Percentiles rank a stretch among this genome's conserved stretches.
Evolutionary conservation across 2,329 filamentous ascomycete species (phyloP).

Genomic region (Pyrenophora graminea): DNA sequence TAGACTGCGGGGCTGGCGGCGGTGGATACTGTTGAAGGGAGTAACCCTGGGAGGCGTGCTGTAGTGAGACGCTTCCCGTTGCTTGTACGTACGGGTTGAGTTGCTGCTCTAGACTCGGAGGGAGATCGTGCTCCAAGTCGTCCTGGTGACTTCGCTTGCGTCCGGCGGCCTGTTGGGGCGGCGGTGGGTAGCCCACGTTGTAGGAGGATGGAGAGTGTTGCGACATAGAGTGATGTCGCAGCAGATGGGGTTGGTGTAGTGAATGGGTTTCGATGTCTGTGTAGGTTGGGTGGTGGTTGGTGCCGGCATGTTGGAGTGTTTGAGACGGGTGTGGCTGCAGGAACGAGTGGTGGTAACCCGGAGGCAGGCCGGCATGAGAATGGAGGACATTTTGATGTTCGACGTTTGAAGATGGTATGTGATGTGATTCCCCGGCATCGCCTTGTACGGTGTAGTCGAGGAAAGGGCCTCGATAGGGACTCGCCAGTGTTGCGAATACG

Average conservation of each 20-base stretch:
- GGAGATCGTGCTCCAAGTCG: conserved; percentile 43
- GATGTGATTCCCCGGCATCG: conserved; percentile 49
- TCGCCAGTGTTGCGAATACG: conserved; percentile 57
- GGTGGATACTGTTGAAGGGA: conserved; percentile 44
- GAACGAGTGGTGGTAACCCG: conserved; percentile 43
- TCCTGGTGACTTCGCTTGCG: conserved; percentile 53
- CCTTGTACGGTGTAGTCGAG: conserved; percentile 53
- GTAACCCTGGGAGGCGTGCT: conserved; percentile 46
- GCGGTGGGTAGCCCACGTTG: conserved; percentile 42
- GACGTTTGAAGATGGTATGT: conserved; percentile 49
- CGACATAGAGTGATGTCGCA: conserved; percentile 45
- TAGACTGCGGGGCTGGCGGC: conserved; percentile 28
- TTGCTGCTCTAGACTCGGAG: conserved; percentile 48
- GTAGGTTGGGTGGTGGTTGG: conserved; percentile 43
- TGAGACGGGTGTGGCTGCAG: conserved; percentile 46
- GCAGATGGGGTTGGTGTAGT: conserved; percentile 43
- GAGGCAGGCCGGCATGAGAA: conserved; percentile 43
- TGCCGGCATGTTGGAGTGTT: conserved; percentile 46
- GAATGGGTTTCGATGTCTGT: conserved; percentile 46
- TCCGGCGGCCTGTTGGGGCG: conserved; percentile 31
- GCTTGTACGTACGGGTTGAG: conserved; percentile 45
- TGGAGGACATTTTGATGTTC: conserved; percentile 48
- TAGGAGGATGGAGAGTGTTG: conserved; percentile 44
- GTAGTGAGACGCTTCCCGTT: conserved; percentile 45
- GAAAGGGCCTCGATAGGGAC: conserved; percentile 52